These are phyloP conservation scores for Phytophthora citricola DNA, from an alignment of 352 stramenopile species.

Conservation along the genomic window DNA sequence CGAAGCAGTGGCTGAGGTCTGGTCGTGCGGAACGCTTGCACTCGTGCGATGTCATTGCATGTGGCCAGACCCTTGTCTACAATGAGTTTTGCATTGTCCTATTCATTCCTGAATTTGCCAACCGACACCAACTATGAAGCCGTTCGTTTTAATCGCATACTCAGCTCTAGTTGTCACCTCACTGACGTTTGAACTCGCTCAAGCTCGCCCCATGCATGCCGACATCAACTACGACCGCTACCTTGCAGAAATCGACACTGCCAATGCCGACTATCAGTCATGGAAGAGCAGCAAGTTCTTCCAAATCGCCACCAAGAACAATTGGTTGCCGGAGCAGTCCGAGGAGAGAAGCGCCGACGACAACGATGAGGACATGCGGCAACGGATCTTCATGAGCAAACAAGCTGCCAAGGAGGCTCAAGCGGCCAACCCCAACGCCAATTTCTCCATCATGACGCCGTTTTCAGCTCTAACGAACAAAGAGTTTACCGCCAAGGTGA, in stretches of 20 bases:
- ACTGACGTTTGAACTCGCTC: constrained; percentile 6
- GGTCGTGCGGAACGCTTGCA: too few species aligned
- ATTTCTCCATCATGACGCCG: constrained; percentile 51
- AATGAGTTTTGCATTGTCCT: too few species aligned
- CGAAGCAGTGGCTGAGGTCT: constrained; percentile 3
- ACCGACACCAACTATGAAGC: constrained; percentile 20
- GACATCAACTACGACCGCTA: constrained; percentile 50
- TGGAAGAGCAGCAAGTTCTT: constrained; percentile 34
- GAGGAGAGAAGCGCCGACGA: constrained; percentile 32
- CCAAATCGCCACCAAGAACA: constrained; percentile 25
- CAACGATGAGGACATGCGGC: constrained; percentile 32
- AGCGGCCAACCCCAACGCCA: constrained; percentile 38
- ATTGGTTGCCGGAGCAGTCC: constrained; percentile 26
- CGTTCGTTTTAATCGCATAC: constrained; percentile 6
- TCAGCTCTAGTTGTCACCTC: constrained; percentile 10
- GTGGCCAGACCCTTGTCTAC: too few species aligned
- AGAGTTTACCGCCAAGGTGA: constrained; percentile 44
- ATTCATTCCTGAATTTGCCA: constrained; percentile 34
- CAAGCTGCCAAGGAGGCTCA: constrained; percentile 31
- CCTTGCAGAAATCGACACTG: constrained; percentile 29
- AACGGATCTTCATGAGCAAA: constrained; percentile 49
- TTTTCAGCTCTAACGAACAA: constrained; percentile 51
- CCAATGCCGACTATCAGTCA: constrained; percentile 18
- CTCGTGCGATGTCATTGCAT: too few species aligned
- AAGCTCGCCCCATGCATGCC: constrained; percentile 36